phyloP scores from a whole-genome alignment of 2,329 filamentous ascomycete genomes.

The Purpureocillium lavendulum region DNA sequence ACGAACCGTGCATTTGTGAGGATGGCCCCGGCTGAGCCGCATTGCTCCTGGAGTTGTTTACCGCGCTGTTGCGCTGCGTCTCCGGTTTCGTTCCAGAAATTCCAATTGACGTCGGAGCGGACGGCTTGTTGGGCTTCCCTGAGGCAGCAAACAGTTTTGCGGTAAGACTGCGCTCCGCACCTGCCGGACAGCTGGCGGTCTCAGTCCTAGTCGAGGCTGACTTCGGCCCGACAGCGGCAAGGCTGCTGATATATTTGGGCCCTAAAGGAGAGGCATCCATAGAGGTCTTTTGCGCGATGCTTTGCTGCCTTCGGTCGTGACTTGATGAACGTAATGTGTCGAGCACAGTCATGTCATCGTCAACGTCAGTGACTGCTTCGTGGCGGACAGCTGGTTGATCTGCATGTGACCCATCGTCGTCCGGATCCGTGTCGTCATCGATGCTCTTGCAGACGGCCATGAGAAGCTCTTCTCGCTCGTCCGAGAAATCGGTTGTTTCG shows the following conservation, averaged over 20 bases:
- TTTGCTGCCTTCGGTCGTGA: neutral
- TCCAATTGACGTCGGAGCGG: too few relatives aligned
- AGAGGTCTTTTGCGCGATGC: neutral
- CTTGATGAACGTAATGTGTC: slow-evolving; percentile 3
- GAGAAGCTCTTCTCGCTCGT: slow-evolving; percentile 3
- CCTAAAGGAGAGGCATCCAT: neutral
- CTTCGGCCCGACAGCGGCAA: too few relatives aligned
- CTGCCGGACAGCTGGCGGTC: too few relatives aligned
- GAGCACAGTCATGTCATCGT: neutral
- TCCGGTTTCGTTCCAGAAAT: neutral
- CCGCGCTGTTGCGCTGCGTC: neutral
- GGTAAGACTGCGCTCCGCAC: too few relatives aligned
- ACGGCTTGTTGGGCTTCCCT: too few relatives aligned
- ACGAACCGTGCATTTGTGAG: too few relatives aligned
- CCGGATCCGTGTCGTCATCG: slow-evolving; percentile 3
- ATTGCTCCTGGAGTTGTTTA: neutral
- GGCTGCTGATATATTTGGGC: neutral
- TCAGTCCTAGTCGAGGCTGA: too few relatives aligned
- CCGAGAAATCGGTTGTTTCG: slow-evolving; percentile 11
- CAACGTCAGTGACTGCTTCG: neutral
- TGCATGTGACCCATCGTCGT: neutral
- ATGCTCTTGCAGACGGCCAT: neutral
- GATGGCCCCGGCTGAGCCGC: too few relatives aligned
- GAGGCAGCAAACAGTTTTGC: too few relatives aligned
- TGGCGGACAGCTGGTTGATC: neutral